Evolutionary conservation across 192 early-diverging fungal genomes (phyloP).

Genomic region (Coemansia sp.): DNA sequence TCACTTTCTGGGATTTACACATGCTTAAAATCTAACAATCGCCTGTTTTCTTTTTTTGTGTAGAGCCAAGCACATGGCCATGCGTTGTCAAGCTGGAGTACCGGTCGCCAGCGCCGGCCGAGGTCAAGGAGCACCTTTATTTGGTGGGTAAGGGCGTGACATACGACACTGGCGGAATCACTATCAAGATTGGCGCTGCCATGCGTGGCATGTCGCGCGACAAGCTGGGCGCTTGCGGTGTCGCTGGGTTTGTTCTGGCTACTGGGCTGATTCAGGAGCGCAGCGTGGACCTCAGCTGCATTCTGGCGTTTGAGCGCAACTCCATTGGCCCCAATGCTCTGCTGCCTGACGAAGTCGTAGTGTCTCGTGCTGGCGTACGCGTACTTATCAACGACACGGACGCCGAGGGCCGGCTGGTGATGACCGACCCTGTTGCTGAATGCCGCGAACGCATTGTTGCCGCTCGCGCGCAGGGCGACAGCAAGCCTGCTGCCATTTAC

Average conservation of each 20-base stretch:
- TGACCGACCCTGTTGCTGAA: constrained; percentile 77
- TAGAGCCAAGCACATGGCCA: constrained; percentile 51
- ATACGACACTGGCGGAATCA: constrained; percentile 88
- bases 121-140: constrained; percentile 78
- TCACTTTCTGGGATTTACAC: neutral
- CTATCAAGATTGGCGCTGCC: constrained; percentile 78
- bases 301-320: constrained; percentile 82
- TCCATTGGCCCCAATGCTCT: constrained; percentile 79
- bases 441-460: constrained; percentile 74
- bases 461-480: constrained; percentile 55
- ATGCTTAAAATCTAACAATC: neutral
- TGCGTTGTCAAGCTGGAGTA: constrained; percentile 61
- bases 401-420: constrained; percentile 90
- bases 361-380: constrained; percentile 74
- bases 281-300: constrained; percentile 69
- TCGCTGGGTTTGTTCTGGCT: constrained; percentile 82
- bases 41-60: neutral
- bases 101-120: constrained; percentile 65
- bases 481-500: constrained; percentile 62
- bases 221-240: constrained; percentile 85
- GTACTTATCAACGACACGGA: constrained; percentile 87
- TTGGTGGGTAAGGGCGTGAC: constrained; percentile 92
- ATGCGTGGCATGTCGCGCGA: constrained; percentile 93
- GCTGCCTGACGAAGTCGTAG: constrained; percentile 82
- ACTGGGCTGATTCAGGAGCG: constrained; percentile 66